Percentiles rank a stretch among this genome's conserved stretches.
These are phyloP conservation scores for Trypethelium eluteriae DNA, from an alignment of 495 filamentous ascomycete genomes.

Conservation along the genomic window DNA sequence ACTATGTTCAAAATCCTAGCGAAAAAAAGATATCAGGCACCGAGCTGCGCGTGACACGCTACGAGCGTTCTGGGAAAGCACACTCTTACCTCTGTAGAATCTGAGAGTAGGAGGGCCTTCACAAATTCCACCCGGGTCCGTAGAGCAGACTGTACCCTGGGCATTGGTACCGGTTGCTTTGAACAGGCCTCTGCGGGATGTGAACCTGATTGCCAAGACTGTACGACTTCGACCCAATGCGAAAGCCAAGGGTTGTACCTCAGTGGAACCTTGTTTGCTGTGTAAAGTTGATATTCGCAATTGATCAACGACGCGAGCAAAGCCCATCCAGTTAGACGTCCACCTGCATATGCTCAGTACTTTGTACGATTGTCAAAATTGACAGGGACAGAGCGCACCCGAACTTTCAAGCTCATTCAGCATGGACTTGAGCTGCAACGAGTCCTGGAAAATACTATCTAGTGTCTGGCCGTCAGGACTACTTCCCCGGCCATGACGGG, in stretches of 20 bases:
- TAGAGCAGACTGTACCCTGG: constrained; percentile 7
- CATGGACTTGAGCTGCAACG: constrained; percentile 25
- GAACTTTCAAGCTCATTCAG: constrained; percentile 24
- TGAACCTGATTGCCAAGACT: constrained; percentile 15
- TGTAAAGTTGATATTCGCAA: constrained; percentile 28
- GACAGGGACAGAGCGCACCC: constrained; percentile 15
- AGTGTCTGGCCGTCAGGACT: neutral
- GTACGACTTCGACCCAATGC: constrained; percentile 40
- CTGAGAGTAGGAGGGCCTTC: neutral
- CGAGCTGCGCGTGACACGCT: neutral
- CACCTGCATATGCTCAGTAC: neutral
- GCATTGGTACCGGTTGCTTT: neutral
- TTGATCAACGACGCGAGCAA: constrained; percentile 23
- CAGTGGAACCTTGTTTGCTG: constrained; percentile 23
- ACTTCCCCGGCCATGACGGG: neutral
- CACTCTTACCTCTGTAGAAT: constrained; percentile 10
- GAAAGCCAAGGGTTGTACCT: constrained; percentile 37
- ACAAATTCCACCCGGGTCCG: constrained; percentile 15
- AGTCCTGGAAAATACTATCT: constrained; percentile 20
- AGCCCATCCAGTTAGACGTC: constrained; percentile 13
- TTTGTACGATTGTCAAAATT: neutral
- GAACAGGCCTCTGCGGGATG: neutral
- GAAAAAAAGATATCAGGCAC: neutral
- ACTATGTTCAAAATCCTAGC: neutral
- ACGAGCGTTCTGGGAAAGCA: neutral